These are phyloP conservation scores for Aureobasidium namibiae DNA, from an alignment of 2,329 filamentous ascomycete genomes.

Conservation along the genomic window DNA sequence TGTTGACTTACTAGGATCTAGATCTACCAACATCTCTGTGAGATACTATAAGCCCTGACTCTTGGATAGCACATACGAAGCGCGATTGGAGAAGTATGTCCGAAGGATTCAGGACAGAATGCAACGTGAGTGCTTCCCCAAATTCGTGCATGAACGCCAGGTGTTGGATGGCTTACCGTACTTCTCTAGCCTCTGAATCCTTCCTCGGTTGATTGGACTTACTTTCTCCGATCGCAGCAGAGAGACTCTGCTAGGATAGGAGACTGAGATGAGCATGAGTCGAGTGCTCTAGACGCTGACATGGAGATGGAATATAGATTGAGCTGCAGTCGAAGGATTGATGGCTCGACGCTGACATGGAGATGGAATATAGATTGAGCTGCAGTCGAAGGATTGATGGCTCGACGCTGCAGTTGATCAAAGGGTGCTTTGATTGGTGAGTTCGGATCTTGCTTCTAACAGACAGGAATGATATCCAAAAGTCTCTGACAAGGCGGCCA, in stretches of 20 bases:
- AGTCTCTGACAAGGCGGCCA: too few species aligned
- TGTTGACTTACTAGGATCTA: not conserved
- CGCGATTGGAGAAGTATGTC: not conserved
- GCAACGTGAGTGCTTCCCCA: not conserved
- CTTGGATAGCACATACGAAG: not conserved
- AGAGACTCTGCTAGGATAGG: too few species aligned
- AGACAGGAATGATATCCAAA: not conserved
- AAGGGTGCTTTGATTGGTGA: not conserved
- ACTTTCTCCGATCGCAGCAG: not conserved
- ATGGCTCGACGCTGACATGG: not conserved
- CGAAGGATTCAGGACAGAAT: not conserved
- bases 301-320: not conserved
- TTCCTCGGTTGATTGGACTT: not conserved
- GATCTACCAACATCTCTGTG: not conserved
- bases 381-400: too few species aligned
- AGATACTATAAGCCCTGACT: not conserved
- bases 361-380: not conserved
- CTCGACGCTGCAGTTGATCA: not conserved
- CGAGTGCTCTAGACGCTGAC: not conserved
- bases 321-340: not conserved
- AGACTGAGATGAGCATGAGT: not conserved
- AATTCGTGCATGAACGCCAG: not conserved
- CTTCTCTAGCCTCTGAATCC: not conserved
- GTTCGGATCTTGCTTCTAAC: not conserved
- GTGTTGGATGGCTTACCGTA: not conserved